Base-by-base conservation (phyloP, 257 asterid genomes). In the Scutellaria galericulata region DNA sequence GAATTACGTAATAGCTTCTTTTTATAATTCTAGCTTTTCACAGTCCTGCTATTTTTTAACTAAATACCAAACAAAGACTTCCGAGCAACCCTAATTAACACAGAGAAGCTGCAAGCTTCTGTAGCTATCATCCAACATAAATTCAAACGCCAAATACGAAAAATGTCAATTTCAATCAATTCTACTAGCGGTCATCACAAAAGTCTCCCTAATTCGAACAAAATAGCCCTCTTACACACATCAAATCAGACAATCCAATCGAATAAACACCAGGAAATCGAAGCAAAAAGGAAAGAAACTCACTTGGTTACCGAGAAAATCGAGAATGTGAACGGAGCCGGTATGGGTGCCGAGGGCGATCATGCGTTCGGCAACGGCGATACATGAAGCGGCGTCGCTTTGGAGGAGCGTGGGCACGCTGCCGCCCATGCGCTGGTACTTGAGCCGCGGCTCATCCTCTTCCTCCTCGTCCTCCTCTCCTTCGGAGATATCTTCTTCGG, bases 351-450 rank as follows among this genome's bases (percentile, higher is more conserved):
- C 99, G 54, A 92, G 95, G 1, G 98, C 99, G 77, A 95, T 88
- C 99, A 92, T 92, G 70, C 99, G 95, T 52, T 95, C 99, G 6
- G 99, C 88, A 3, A 92, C 88, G 27, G 98, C 86, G 46, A 95
- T 83, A 75, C 99, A 90, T 2, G 98, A 83, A 68, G 98, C 99
- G 71, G 97, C 95, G 78, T 92, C 98, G 78, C 70, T 80, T 14
- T 88, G 90, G 14, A 95, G 87, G 68, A 95, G 93, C 64, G 92
- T 24, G 9, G 96, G 98, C 64, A 92, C 90, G 79, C 97, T 92
- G 73, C 97, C 98, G 47, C 98, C 98, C 97, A 95, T 95, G 31
- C 99, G 81, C 84, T 95, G 99, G 83, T 95, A 95, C 91, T 95
- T 95, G 20, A 95, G 90, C 48, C 98, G 77, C 31, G 98, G 99